A percentile compares a stretch with the other conserved stretches of the same genome.
These are phyloP conservation scores for Penicillium verhagenii DNA, from an alignment of 495 filamentous ascomycete genomes.

Conservation along the genomic window DNA sequence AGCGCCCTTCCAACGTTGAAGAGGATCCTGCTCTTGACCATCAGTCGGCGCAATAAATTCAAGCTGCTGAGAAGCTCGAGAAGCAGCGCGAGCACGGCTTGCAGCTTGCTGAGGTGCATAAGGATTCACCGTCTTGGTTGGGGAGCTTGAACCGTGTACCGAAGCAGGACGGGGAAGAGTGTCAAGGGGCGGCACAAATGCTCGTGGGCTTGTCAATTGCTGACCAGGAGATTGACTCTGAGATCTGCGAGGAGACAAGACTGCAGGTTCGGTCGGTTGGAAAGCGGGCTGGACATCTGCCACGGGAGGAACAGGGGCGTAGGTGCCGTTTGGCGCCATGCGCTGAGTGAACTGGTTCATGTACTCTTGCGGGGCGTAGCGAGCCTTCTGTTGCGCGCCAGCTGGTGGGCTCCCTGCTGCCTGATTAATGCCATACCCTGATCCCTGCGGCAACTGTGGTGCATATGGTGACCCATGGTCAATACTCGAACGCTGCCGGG, in stretches of 20 bases:
- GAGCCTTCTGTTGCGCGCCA: slow-evolving; percentile 28
- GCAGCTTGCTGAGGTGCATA: slow-evolving; percentile 37
- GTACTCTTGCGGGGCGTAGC: slow-evolving; percentile 45
- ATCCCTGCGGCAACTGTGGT: slow-evolving; percentile 9
- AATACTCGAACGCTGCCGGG: slow-evolving; percentile 14
- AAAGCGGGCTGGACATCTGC: slow-evolving; percentile 32
- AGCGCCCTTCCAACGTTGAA: slow-evolving; percentile 85
- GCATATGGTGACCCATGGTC: slow-evolving; percentile 21
- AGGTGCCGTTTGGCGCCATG: slow-evolving; percentile 45
- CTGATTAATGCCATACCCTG: slow-evolving; percentile 1
- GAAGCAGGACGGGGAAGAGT: slow-evolving; percentile 67
- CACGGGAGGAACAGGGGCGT: slow-evolving; percentile 30
- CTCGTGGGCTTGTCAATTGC: slow-evolving; percentile 50
- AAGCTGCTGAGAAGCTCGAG: slow-evolving; percentile 38
- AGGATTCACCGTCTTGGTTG: slow-evolving; percentile 39
- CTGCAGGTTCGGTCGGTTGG: slow-evolving; percentile 25
- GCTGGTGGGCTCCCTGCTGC: slow-evolving; percentile 8
- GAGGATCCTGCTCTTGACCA: slow-evolving; percentile 72
- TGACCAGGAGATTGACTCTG: slow-evolving; percentile 82
- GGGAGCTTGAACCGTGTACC: slow-evolving; percentile 55
- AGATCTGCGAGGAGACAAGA: slow-evolving; percentile 65
- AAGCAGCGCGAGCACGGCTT: slow-evolving; percentile 29
- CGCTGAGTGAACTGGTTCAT: slow-evolving; percentile 53
- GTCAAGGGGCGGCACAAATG: slow-evolving; percentile 49
- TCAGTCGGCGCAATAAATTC: slow-evolving; percentile 68